Base-by-base conservation (phyloP, 345 rosid genomes). In the Bruguiera gymnorhiza region DNA sequence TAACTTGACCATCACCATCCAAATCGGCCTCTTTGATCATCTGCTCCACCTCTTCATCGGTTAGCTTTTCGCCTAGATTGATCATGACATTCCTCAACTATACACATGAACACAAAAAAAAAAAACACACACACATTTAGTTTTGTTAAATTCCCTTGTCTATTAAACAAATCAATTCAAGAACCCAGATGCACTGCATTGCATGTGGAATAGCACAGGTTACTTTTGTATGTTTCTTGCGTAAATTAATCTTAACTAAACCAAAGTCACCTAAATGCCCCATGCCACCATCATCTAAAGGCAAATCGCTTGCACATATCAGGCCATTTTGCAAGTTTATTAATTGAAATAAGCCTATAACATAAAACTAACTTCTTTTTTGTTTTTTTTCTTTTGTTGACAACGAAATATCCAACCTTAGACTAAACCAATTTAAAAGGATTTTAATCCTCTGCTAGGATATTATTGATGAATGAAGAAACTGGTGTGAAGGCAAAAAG, bases 21-120 rank as follows among this genome's bases (percentile, higher is more conserved):
- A 93, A 80, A 63, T 93, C 98, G 36, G 98, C 98, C 78, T 93
- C 98, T 30, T 83, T 80, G 69, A 93, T 93, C 98, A 90, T 93
- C 80, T 90, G 96, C 51, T 84, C 80, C 16, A 86, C 92, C 43
- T 90, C 98, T 70, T 93, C 96, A 43, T 90, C 93, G 1, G 88
- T 90, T 21, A 93, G 79, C 77, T 93, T 93, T 73, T 93, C 98
- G 3, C 98, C 98, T 32, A 93, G 85, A 78, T 89, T 89, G 71
- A 93, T 93, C 98, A 93, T 93, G 36, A 90, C 98, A 68, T 89
- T 86, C 89, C 97, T 85, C 82, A 93, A 54, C 98, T 43, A 43
- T 90, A 69, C 63, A 66, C 54, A 70, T 19, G 72, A n/a, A 68
- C 24, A 57, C 57, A 21, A 11, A 39, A 9, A 5, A 32, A 19